Conservation (phyloP, 2,329 filamentous ascomycete species). For the Hypomyces rosellus region DNA sequence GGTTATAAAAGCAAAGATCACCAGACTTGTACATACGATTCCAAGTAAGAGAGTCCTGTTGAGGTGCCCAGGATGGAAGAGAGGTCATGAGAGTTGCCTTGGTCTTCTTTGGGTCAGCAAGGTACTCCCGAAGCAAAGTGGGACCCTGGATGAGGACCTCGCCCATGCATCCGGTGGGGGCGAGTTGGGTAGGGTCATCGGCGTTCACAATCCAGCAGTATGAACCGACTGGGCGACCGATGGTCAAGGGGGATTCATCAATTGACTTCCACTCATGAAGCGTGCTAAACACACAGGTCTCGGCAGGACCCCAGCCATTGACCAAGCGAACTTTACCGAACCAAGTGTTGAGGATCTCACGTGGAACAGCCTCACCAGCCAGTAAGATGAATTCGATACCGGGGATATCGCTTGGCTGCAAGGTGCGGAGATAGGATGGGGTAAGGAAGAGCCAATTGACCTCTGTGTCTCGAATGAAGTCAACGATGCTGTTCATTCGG, state of each 20-base stretch:
- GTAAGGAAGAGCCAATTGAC: constrained; percentile 1
- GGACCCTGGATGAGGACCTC: constrained; percentile 7
- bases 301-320: constrained; percentile 8
- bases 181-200: neutral
- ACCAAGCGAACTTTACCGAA: constrained; percentile 1
- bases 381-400: neutral
- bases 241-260: constrained; percentile 1
- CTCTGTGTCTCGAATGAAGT: neutral
- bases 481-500: constrained; percentile 3
- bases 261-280: neutral
- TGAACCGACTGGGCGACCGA: neutral
- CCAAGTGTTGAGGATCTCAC: constrained; percentile 8
- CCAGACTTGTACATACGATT: constrained; percentile 1
- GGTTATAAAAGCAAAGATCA: constrained; percentile 6
- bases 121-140: neutral
- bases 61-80: neutral
- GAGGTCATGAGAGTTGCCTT: neutral
- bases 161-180: constrained; percentile 1
- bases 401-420: constrained; percentile 1
- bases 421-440: neutral
- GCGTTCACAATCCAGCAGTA: constrained; percentile 8
- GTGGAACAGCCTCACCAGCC: constrained; percentile 2
- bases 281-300: neutral
- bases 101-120: neutral
- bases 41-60: neutral